Evolutionary conservation across 2,329 filamentous ascomycete species (phyloP).

Genomic region (Teratosphaeriaceae sp.): DNA sequence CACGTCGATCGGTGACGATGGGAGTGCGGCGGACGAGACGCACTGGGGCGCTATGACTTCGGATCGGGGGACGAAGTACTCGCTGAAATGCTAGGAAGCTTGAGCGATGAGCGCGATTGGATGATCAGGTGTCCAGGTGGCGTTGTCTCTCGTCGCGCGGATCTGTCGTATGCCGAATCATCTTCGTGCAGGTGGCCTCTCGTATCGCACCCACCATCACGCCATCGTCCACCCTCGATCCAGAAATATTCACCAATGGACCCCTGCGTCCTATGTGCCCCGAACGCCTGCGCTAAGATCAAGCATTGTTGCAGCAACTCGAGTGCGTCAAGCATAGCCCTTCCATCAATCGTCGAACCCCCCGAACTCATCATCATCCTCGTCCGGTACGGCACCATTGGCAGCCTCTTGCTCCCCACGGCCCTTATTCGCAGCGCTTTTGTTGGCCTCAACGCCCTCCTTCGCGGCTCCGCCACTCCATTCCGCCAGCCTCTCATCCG

Average conservation of each 20-base stretch:
- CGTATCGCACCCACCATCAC: too few species aligned
- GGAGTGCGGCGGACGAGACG: constrained; percentile 55
- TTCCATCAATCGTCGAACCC: constrained; percentile 57
- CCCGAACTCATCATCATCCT: constrained; percentile 43
- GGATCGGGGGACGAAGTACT: constrained; percentile 53
- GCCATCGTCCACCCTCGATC: too few species aligned
- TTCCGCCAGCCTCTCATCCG: constrained; percentile 66
- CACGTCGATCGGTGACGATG: constrained; percentile 55
- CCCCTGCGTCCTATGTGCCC: neutral
- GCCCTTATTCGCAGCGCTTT: neutral
- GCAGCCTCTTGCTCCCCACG: constrained; percentile 35
- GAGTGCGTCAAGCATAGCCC: neutral
- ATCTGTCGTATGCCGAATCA: too few species aligned
- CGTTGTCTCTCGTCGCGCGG: too few species aligned
- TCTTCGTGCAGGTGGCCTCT: too few species aligned
- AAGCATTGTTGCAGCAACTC: neutral
- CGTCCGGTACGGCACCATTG: constrained; percentile 15
- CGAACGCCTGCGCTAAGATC: constrained; percentile 11
- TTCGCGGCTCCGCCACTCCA: too few species aligned
- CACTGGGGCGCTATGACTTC: constrained; percentile 63
- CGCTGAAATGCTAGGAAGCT: constrained; percentile 37
- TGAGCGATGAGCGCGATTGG: too few species aligned
- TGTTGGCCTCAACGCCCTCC: neutral
- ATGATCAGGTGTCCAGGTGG: too few species aligned
- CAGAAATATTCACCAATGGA: too few species aligned